Evolutionary conservation across 805 yeast species (phyloP).

Genomic region (Ogataea degrootiae): DNA sequence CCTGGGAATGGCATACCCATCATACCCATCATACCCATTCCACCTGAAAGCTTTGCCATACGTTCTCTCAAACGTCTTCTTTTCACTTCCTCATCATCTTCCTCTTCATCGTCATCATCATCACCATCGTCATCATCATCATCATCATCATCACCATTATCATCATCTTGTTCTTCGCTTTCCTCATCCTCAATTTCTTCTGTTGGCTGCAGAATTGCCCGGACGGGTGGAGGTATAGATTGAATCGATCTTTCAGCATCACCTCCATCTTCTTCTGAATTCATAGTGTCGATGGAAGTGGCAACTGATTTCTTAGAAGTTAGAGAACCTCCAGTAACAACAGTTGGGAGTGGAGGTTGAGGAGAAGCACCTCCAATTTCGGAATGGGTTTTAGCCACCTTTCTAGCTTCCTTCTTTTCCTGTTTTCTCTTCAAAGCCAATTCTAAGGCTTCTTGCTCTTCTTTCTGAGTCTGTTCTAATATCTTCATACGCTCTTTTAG

Average conservation of each 20-base stretch:
- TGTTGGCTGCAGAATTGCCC: slow-evolving; percentile 10
- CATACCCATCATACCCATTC: slow-evolving; percentile 75
- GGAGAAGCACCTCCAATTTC: slow-evolving; percentile 1
- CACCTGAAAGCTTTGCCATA: slow-evolving; percentile 95
- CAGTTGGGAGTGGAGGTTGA: background rate
- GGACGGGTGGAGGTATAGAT: background rate
- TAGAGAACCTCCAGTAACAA: slow-evolving; percentile 12
- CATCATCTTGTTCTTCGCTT: slow-evolving; percentile 14
- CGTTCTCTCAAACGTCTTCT: slow-evolving; percentile 79
- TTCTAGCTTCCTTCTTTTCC: slow-evolving; percentile 43
- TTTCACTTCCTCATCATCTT: slow-evolving; percentile 65
- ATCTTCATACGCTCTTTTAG: slow-evolving; percentile 82
- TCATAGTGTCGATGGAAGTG: background rate
- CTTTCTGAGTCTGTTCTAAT: slow-evolving; percentile 74
- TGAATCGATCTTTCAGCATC: background rate
- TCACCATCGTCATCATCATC: slow-evolving; percentile 35
- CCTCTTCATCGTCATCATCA: slow-evolving; percentile 46
- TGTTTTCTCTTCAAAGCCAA: slow-evolving; percentile 51
- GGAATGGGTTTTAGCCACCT: slow-evolving; percentile 8
- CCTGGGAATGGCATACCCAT: slow-evolving; percentile 46
- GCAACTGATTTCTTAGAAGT: slow-evolving; percentile 1
- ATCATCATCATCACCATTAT: slow-evolving; percentile 19
- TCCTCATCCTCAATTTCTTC: slow-evolving; percentile 18
- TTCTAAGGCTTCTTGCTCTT: slow-evolving; percentile 66
- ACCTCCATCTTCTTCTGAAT: background rate